Base-by-base conservation (phyloP, 177 flowering plant species). In the Tripterygium wilfordii region DNA sequence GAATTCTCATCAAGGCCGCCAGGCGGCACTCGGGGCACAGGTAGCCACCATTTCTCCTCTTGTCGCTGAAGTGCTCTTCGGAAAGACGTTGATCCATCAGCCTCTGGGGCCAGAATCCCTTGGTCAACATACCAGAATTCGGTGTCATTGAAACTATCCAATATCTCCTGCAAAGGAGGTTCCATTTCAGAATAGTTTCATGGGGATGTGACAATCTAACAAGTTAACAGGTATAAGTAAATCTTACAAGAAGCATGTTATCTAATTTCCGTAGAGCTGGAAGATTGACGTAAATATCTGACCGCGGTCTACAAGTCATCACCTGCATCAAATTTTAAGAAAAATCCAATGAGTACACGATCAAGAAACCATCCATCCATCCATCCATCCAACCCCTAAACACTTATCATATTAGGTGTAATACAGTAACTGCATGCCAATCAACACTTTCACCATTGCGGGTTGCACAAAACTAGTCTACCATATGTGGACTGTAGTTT, bases 31-130 rank as follows among this genome's bases (percentile, higher is more conserved):
- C 76, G 60, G 7, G 89, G 85, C 17, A 77, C 77, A 2, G 89
- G 89, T 6, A 82, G 73, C 89, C 89, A 82, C 89, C 89, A 82
- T 44, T 82, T 82, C 21, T 82, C 85, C 45, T 73, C 75, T 54
- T 77, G 83, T 4, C 78, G 72, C 39, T 70, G 74, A 35, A 69
- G 66, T 21, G 60, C 50, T 40, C 56, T 58, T 3, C 69, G 59
- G 49, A 70, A 69, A 42, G 85, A 66, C 35, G 74, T 35, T 38
- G 82, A 67, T 9, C 77, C 79, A 61, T 82, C 81, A 27, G 59
- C 52, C 38, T 72, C 83, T 5, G 66, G 67, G 25, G 79, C 74
- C 28, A 70, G 16, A 52, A 75, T 67, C 23, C 89, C 89, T 58
- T 77, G 83, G 49, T 82, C 85, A 18, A 82, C 76, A 58, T 82